phyloP scores from a whole-genome alignment of 768 basidiomycete species.

The Lactarius vividus region DNA sequence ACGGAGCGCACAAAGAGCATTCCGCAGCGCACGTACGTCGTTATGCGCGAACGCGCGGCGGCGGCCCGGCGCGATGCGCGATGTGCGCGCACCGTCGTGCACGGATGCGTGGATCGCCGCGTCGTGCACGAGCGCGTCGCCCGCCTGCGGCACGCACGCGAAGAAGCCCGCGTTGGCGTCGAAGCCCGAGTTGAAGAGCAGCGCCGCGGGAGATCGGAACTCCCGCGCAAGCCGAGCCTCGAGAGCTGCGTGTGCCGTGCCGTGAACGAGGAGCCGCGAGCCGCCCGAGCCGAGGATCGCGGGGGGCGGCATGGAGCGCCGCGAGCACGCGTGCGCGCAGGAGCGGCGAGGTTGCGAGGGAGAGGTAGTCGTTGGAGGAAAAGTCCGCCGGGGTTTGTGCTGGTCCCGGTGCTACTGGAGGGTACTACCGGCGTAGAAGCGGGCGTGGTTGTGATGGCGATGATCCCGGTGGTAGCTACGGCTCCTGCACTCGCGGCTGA shows the following conservation, averaged over 20 bases:
- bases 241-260: conserved; percentile 63
- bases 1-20: conserved; percentile 43
- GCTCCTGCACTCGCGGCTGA: neutral
- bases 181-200: conserved; percentile 91
- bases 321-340: conserved; percentile 60
- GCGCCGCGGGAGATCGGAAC: conserved; percentile 60
- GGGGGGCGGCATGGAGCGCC: conserved; percentile 49
- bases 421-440: neutral
- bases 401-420: conserved; percentile 25
- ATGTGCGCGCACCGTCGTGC: conserved; percentile 80
- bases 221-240: conserved; percentile 66
- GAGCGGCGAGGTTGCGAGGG: conserved; percentile 57
- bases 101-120: conserved; percentile 89
- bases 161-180: conserved; percentile 92
- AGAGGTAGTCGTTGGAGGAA: conserved; percentile 93
- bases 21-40: conserved; percentile 49
- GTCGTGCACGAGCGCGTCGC: conserved; percentile 79
- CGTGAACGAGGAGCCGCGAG: conserved; percentile 81
- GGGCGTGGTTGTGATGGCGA: neutral
- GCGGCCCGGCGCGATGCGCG: conserved; percentile 41
- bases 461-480: neutral
- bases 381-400: conserved; percentile 49
- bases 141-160: conserved; percentile 69
- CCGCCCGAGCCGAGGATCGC: conserved; percentile 82
- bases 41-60: conserved; percentile 70